Evolutionary conservation across 352 stramenopile species (phyloP).

Genomic region (Globisporangium ultimum): DNA sequence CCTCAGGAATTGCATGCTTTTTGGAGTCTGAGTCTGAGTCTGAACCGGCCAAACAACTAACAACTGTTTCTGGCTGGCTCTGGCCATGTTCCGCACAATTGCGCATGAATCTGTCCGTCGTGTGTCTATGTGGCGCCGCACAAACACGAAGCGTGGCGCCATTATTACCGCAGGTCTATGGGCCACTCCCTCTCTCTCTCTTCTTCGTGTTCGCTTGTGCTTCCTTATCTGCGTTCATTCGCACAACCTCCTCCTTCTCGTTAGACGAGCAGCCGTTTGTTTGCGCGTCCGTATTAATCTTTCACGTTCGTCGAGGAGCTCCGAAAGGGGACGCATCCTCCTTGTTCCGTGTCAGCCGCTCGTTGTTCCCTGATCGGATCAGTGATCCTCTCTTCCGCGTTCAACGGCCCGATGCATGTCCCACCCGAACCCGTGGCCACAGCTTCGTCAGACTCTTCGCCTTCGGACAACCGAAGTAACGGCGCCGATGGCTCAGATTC

Average conservation of each 20-base stretch:
- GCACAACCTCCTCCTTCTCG: not conserved
- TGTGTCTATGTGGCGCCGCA: constrained; percentile 7
- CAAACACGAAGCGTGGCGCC: constrained; percentile 2
- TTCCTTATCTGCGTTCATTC: not conserved
- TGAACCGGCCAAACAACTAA: no score
- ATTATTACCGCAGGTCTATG: not conserved
- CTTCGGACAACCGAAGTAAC: not conserved
- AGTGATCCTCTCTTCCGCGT: not conserved
- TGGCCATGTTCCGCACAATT: no score
- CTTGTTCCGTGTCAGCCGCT: no score
- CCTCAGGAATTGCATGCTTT: no score
- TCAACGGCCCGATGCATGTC: constrained; percentile 1
- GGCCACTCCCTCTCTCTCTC: not conserved
- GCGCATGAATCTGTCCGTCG: not conserved
- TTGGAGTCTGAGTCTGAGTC: no score
- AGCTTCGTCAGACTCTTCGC: not conserved
- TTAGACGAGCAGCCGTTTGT: no score
- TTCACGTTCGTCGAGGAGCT: no score
- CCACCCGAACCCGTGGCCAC: not conserved
- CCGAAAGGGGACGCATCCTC: no score
- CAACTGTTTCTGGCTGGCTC: no score
- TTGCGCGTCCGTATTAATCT: no score
- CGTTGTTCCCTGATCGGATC: no score
- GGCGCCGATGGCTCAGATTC: no score
- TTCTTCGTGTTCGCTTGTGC: not conserved